Conservation (phyloP, 345 rosid species). For the Eucalyptus pauciflora region DNA sequence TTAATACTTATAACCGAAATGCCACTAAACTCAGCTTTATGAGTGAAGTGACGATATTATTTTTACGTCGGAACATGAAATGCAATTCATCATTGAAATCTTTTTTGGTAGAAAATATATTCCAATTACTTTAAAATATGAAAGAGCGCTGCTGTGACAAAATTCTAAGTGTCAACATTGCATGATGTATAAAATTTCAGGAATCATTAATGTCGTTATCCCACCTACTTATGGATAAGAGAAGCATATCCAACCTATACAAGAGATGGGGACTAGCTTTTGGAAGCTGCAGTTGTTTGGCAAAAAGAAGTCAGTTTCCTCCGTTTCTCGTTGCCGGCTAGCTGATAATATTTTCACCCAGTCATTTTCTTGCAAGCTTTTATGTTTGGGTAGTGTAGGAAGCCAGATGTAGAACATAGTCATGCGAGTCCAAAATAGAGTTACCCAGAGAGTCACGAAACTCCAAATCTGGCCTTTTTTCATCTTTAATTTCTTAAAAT, state of each 20-base stretch:
- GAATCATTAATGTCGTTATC: too few species aligned
- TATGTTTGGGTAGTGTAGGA: not conserved
- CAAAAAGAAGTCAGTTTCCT: too few species aligned
- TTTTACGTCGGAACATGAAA: not conserved
- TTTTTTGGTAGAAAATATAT: not conserved
- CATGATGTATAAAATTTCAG: too few species aligned
- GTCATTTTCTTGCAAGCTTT: not conserved
- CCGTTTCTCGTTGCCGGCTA: too few species aligned
- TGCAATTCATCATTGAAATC: not conserved
- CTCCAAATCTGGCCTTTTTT: not conserved
- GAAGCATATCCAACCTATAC: not conserved
- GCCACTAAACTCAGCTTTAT: rapidly evolving
- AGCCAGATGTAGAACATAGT: not conserved
- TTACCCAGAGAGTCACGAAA: not conserved
- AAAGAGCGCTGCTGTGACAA: not conserved
- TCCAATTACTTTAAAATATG: not conserved
- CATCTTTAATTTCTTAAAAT: not conserved
- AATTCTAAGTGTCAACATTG: not conserved
- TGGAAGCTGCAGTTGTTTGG: too few species aligned
- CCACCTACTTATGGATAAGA: not conserved
- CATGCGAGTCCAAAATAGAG: not conserved
- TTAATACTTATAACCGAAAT: not conserved
- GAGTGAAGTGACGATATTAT: not conserved
- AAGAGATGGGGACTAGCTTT: not conserved
- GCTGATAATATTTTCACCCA: too few species aligned